These are phyloP conservation scores for Penicillium sp. DNA, from an alignment of 2,329 filamentous ascomycete genomes.

Conservation along the genomic window DNA sequence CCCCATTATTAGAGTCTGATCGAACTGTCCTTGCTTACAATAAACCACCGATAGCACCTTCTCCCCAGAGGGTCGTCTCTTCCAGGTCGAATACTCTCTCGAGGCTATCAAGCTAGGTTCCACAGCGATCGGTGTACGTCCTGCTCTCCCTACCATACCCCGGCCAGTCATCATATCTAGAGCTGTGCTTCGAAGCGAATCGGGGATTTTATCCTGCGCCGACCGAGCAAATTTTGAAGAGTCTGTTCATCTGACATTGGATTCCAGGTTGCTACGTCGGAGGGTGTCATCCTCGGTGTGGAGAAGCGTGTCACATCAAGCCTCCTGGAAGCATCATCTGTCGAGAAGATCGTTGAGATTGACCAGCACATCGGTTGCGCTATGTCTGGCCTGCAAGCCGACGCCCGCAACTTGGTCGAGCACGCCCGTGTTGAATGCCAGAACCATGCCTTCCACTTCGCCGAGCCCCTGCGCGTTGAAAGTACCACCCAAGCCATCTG, in stretches of 20 bases:
- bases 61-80: conserved; percentile 98
- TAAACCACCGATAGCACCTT: conserved; percentile 71
- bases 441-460: conserved; percentile 97
- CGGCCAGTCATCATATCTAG: background rate
- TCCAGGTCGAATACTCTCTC: conserved; percentile 99
- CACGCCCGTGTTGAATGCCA: conserved; percentile 97
- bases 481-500: conserved; percentile 99
- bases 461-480: conserved; percentile 91
- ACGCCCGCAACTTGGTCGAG: conserved; percentile 96
- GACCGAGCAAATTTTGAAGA: background rate
- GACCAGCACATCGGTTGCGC: conserved; percentile 98
- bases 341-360: conserved; percentile 99
- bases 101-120: conserved; percentile 99
- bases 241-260: conserved; percentile 18
- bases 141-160: background rate
- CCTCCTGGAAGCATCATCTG: conserved; percentile 93
- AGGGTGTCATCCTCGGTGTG: conserved; percentile 93
- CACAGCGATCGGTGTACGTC: conserved; percentile 85
- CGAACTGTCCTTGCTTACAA: conserved; percentile 25
- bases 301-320: conserved; percentile 99
- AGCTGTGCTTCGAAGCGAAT: background rate
- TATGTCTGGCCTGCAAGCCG: conserved; percentile 97
- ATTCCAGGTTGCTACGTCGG: conserved; percentile 76
- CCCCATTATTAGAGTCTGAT: background rate
- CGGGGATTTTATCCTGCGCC: background rate